Percentiles rank a stretch among this genome's conserved stretches.
phyloP scores from a whole-genome alignment of 1,284 basidiomycete species.

The Thelephora terrestris region DNA sequence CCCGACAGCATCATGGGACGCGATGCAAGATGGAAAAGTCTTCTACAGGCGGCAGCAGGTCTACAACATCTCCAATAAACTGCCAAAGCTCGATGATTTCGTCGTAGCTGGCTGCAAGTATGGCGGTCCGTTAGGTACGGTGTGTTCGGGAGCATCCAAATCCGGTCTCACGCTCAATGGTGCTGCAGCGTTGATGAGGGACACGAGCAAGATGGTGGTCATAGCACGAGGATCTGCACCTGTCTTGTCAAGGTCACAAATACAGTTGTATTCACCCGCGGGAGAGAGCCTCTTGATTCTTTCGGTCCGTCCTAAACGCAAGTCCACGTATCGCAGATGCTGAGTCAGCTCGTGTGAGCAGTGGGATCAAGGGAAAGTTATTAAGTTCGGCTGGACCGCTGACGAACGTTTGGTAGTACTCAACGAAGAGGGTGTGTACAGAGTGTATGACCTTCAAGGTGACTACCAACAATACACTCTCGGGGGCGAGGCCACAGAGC shows the following conservation, averaged over 20 bases:
- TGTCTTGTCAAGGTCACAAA: constrained; percentile 62
- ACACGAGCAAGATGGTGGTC: constrained; percentile 73
- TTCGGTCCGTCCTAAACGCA: constrained; percentile 57
- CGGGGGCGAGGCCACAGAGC: constrained; percentile 76
- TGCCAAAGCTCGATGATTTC: constrained; percentile 75
- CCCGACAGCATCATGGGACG: constrained; percentile 70
- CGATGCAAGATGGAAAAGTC: constrained; percentile 68
- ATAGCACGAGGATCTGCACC: constrained; percentile 49
- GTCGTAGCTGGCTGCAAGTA: constrained; percentile 74
- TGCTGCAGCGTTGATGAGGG: constrained; percentile 72
- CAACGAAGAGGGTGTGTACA: constrained; percentile 88
- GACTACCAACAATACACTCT: constrained; percentile 81
- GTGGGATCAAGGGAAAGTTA: constrained; percentile 80
- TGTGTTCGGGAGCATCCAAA: not conserved
- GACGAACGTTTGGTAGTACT: constrained; percentile 79
- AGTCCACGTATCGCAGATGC: constrained; percentile 9
- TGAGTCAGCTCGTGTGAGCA: constrained; percentile 19
- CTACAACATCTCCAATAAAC: constrained; percentile 76
- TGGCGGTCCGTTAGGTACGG: constrained; percentile 79
- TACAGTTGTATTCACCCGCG: constrained; percentile 67
- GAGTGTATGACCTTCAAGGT: constrained; percentile 82
- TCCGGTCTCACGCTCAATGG: constrained; percentile 4
- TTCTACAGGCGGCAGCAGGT: constrained; percentile 77
- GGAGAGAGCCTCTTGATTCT: constrained; percentile 46
- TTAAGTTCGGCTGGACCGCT: constrained; percentile 76